Conservation (phyloP, 805 yeast species). For the Yarrowia divulgata region DNA sequence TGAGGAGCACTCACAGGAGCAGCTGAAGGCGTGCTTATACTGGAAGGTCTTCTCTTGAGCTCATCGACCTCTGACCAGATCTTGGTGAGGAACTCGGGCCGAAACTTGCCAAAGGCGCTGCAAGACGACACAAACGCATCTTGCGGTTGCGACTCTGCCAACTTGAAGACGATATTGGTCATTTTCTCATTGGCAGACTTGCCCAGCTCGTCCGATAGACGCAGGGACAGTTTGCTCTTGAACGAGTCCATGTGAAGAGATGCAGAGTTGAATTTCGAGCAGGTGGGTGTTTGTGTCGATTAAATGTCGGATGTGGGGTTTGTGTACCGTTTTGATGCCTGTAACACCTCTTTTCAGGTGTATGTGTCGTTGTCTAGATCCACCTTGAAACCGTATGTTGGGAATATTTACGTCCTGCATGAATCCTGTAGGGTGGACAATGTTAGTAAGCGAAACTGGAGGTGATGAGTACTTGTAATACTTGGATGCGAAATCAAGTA, state of each 20-base stretch:
- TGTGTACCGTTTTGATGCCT: background rate
- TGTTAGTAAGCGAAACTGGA: background rate
- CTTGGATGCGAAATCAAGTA: no score
- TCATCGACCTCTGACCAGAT: slow-evolving; percentile 41
- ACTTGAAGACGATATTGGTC: slow-evolving; percentile 42
- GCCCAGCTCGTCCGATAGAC: slow-evolving; percentile 44
- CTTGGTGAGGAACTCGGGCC: slow-evolving; percentile 41
- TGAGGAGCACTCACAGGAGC: background rate
- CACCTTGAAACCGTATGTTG: background rate
- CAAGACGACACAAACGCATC: slow-evolving; percentile 44
- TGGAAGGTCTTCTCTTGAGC: background rate
- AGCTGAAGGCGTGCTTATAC: background rate
- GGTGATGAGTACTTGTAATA: no score
- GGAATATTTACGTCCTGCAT: slow-evolving; percentile 21
- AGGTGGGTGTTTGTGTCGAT: background rate
- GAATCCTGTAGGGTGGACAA: background rate
- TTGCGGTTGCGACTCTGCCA: slow-evolving; percentile 41
- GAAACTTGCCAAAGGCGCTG: slow-evolving; percentile 46
- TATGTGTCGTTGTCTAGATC: background rate
- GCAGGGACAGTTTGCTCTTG: slow-evolving; percentile 40
- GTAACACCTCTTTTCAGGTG: background rate
- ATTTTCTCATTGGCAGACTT: slow-evolving; percentile 42
- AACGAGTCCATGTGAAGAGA: slow-evolving; percentile 11
- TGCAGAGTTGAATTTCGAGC: background rate
- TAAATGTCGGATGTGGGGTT: background rate